These are phyloP conservation scores for Chaetomiaceae sp. DNA, from an alignment of 2,329 filamentous ascomycete species.

Conservation along the genomic window DNA sequence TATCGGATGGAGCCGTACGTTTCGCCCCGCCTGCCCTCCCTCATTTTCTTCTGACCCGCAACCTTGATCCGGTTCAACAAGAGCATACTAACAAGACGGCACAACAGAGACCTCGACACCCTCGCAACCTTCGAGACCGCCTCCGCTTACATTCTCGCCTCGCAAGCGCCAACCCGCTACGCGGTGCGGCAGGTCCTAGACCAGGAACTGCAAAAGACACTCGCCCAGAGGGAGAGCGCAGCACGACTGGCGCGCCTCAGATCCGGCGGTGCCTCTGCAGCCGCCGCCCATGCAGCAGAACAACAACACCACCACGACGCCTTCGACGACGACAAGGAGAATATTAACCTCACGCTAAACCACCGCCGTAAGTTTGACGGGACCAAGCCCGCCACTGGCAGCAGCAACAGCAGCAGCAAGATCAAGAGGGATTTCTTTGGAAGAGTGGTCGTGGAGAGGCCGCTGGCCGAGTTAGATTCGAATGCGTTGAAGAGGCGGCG, in stretches of 20 bases:
- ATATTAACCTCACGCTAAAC: slow-evolving; percentile 18
- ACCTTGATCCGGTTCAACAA: no score
- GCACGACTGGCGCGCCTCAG: slow-evolving; percentile 62
- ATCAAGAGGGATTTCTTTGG: slow-evolving; percentile 87
- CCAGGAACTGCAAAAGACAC: slow-evolving; percentile 77
- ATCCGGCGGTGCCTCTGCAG: slow-evolving; percentile 3
- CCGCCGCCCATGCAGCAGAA: no score
- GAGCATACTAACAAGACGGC: no score
- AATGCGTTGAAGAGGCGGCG: slow-evolving; percentile 35
- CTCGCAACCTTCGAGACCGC: slow-evolving; percentile 71
- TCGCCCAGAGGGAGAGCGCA: slow-evolving; percentile 60
- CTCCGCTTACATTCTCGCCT: slow-evolving; percentile 48
- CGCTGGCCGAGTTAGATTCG: slow-evolving; percentile 40
- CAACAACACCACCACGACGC: slow-evolving; percentile 3
- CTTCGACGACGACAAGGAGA: slow-evolving; percentile 39
- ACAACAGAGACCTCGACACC: slow-evolving; percentile 66
- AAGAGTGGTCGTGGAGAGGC: slow-evolving; percentile 52
- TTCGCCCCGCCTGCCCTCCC: background rate
- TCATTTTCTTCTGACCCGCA: no score
- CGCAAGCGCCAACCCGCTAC: slow-evolving; percentile 75
- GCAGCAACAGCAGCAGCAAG: no score
- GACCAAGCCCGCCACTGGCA: slow-evolving; percentile 33
- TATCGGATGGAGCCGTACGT: slow-evolving; percentile 87
- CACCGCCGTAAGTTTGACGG: slow-evolving; percentile 26
- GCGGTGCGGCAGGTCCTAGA: slow-evolving; percentile 91